phyloP scores from a whole-genome alignment of 1,284 basidiomycete genomes.

The Cronartium ribicola region DNA sequence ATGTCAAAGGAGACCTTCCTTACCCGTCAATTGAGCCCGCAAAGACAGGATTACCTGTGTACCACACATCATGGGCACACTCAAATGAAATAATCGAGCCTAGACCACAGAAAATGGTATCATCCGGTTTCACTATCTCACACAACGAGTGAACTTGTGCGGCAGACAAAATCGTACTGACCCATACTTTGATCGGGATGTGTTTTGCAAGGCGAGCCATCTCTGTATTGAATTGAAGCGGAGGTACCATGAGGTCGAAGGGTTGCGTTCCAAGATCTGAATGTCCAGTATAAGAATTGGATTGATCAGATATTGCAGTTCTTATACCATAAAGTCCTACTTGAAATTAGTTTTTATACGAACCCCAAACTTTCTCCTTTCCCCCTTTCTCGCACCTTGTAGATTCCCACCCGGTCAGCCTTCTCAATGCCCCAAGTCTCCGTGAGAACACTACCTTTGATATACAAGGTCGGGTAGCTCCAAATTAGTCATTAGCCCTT shows the following conservation, averaged over 20 bases:
- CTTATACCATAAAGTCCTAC: not conserved
- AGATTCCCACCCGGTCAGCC: not conserved
- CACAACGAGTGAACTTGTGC: not conserved
- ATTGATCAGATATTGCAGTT: not conserved
- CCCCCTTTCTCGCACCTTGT: not conserved
- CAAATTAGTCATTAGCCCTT: slow-evolving; percentile 1
- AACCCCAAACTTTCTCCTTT: slow-evolving; percentile 7
- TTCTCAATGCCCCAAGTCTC: not conserved
- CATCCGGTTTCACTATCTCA: not conserved
- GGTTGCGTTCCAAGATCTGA: not conserved
- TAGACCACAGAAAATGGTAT: not conserved
- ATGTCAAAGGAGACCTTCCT: too few relatives aligned
- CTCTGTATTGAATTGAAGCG: not conserved
- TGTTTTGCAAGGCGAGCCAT: not conserved
- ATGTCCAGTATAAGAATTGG: not conserved
- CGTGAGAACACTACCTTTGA: not conserved
- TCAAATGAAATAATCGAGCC: slow-evolving; percentile 11
- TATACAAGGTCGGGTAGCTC: not conserved
- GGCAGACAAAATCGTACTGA: not conserved
- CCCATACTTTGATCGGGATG: not conserved
- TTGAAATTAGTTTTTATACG: not conserved
- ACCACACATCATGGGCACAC: slow-evolving; percentile 8
- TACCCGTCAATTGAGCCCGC: slow-evolving; percentile 6
- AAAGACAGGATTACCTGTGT: slow-evolving; percentile 10
- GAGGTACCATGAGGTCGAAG: slow-evolving; percentile 3